Percentiles rank a stretch among this genome's conserved stretches.
Conservation (phyloP, 1,284 basidiomycete genomes). For the Athelia psychrophila region DNA sequence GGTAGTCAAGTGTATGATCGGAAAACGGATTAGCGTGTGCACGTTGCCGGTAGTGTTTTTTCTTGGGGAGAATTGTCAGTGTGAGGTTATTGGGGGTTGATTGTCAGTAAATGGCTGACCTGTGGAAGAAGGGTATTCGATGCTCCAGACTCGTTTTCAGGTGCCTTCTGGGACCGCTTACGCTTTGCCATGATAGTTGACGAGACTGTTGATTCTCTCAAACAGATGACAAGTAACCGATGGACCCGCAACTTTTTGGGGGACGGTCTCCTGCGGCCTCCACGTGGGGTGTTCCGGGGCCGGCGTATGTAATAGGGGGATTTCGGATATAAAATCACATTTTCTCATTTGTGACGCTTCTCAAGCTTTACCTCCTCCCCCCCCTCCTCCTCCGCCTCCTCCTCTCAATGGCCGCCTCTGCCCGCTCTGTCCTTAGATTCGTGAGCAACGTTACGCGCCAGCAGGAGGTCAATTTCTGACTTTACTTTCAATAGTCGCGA, state of each 20-base stretch:
- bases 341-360: slow-evolving; percentile 7
- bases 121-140: slow-evolving; percentile 28
- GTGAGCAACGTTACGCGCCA: slow-evolving; percentile 31
- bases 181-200: slow-evolving; percentile 43
- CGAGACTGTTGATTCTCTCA: too few species aligned
- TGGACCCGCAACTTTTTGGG: too few species aligned
- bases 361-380: slow-evolving; percentile 7
- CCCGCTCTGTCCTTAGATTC: slow-evolving; percentile 43
- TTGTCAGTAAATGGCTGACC: slow-evolving; percentile 15
- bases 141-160: slow-evolving; percentile 2
- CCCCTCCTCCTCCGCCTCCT: slow-evolving; percentile 14
- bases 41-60: slow-evolving; percentile 95
- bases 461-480: too few species aligned
- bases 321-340: too few species aligned
- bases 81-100: not conserved
- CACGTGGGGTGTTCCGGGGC: not conserved
- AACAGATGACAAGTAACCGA: not conserved
- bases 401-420: slow-evolving; percentile 26
- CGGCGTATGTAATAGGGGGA: not conserved
- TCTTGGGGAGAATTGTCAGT: slow-evolving; percentile 43
- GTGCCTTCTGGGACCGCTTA: slow-evolving; percentile 31
- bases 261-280: too few species aligned
- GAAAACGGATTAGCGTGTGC: slow-evolving; percentile 99
- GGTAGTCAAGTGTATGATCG: slow-evolving; percentile 92
- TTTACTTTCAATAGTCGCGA: slow-evolving; percentile 35